phyloP scores from a whole-genome alignment of 208 protist species.

The Naegleria lovaniensis region DNA sequence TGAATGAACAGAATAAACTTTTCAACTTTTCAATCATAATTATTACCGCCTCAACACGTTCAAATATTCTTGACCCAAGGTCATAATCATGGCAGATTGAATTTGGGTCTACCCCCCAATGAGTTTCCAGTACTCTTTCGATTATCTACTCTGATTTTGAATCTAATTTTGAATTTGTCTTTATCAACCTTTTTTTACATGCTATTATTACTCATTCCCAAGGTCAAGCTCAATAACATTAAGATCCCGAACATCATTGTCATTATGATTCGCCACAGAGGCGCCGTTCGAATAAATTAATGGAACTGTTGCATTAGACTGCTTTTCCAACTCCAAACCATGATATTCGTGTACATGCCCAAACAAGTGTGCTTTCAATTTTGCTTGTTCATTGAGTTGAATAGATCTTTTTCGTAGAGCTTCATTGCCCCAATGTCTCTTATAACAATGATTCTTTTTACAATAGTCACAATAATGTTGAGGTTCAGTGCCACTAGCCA shows the following conservation, averaged over 20 bases:
- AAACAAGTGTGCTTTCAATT: not conserved
- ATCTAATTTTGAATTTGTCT: no score
- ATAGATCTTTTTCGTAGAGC: not conserved
- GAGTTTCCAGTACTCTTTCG: no score
- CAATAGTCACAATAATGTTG: not conserved
- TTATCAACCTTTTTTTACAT: no score
- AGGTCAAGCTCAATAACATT: no score
- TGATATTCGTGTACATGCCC: not conserved
- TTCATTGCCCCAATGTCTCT: not conserved
- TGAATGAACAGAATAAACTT: slow-evolving; percentile 9
- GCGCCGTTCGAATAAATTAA: not conserved
- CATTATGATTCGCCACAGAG: not conserved
- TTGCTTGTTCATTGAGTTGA: not conserved
- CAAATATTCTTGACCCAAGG: no score
- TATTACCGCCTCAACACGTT: no score
- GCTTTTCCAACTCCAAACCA: not conserved
- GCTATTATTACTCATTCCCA: no score
- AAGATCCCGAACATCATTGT: no score
- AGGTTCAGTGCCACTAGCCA: not conserved
- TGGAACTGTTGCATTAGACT: not conserved
- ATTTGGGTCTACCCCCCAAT: no score
- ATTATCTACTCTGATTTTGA: no score
- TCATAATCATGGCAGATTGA: no score
- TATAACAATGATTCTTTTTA: not conserved
- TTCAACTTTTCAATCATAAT: not conserved